These are phyloP conservation scores for Euphorbia corollata DNA, from an alignment of 441 rosid genomes.

Conservation along the genomic window DNA sequence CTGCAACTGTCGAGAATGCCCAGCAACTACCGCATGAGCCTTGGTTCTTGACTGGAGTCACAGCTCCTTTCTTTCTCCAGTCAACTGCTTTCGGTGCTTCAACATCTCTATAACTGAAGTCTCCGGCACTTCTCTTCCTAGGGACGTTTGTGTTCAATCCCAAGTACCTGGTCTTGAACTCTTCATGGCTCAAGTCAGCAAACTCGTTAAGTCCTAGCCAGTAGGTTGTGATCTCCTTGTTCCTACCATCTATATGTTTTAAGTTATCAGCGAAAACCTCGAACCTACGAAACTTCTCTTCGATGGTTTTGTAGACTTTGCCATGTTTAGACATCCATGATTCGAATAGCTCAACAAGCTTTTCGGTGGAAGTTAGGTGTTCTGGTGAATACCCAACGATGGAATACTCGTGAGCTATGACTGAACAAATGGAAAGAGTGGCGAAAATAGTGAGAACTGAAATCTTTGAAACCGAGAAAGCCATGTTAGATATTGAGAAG, in stretches of 20 bases:
- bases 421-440: conserved; percentile 27
- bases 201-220: conserved; percentile 74
- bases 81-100: conserved; percentile 54
- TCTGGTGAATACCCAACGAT: conserved; percentile 52
- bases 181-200: conserved; percentile 62
- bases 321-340: conserved; percentile 56
- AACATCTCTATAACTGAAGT: conserved; percentile 25
- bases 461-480: conserved; percentile 26
- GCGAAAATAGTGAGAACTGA: conserved; percentile 29
- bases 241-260: conserved; percentile 56
- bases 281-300: conserved; percentile 51
- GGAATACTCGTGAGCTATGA: conserved; percentile 27
- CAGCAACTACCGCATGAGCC: conserved; percentile 83
- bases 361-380: conserved; percentile 47
- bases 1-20: conserved; percentile 85
- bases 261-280: conserved; percentile 64
- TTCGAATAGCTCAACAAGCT: conserved; percentile 52
- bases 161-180: conserved; percentile 49
- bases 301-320: conserved; percentile 44
- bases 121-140: conserved; percentile 11
- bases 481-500: conserved; percentile 28
- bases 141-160: conserved; percentile 37
- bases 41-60: conserved; percentile 64
- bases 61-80: conserved; percentile 84
- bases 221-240: conserved; percentile 41